phyloP scores from a whole-genome alignment of 495 filamentous ascomycete species.

The Melanomma pulvis-pyrius region DNA sequence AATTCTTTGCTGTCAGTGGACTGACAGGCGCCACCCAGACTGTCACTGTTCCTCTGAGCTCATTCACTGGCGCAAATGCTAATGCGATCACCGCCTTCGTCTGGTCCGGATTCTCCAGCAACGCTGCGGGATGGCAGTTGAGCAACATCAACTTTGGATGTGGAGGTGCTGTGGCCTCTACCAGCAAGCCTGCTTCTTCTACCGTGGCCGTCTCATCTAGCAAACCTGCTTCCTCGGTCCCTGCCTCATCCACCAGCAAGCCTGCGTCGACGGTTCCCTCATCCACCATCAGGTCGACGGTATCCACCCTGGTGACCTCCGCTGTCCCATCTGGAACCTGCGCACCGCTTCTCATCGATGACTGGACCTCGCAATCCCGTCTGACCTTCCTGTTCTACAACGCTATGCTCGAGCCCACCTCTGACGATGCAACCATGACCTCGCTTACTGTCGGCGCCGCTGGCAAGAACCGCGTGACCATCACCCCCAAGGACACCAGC shows the following conservation, averaged over 20 bases:
- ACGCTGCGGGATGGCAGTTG: slow-evolving; percentile 53
- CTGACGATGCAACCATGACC: slow-evolving; percentile 63
- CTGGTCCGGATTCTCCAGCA: slow-evolving; percentile 54
- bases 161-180: slow-evolving; percentile 29
- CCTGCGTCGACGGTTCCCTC: neutral
- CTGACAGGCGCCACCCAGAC: slow-evolving; percentile 58
- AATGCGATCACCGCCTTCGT: slow-evolving; percentile 56
- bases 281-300: slow-evolving; percentile 6
- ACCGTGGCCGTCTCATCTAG: slow-evolving; percentile 4
- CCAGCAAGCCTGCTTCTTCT: slow-evolving; percentile 2
- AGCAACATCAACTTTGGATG: slow-evolving; percentile 58
- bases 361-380: slow-evolving; percentile 66
- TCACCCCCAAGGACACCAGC: slow-evolving; percentile 52
- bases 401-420: slow-evolving; percentile 58
- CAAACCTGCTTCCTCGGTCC: neutral
- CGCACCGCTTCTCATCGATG: slow-evolving; percentile 59
- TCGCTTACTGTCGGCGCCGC: slow-evolving; percentile 53
- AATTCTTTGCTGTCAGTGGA: slow-evolving; percentile 50
- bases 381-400: slow-evolving; percentile 69
- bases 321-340: slow-evolving; percentile 47
- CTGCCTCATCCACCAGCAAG: slow-evolving; percentile 3
- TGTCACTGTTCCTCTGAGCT: slow-evolving; percentile 55
- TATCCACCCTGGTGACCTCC: slow-evolving; percentile 26
- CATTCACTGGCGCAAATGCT: slow-evolving; percentile 56
- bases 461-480: slow-evolving; percentile 55